Conservation (phyloP, 345 rosid species). For the Viola odorata region DNA sequence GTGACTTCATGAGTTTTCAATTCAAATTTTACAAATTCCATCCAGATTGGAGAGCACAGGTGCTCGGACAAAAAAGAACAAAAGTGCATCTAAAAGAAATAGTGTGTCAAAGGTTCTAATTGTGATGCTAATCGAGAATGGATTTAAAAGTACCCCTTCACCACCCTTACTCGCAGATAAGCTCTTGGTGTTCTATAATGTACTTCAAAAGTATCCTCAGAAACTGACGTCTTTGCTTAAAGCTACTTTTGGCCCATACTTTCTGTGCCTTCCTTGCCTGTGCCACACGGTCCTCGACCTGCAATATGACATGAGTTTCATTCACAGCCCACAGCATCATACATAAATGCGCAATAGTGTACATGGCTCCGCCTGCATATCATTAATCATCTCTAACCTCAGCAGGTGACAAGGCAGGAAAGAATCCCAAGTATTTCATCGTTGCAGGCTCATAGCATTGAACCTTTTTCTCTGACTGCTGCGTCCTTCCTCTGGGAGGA, state of each 20-base stretch:
- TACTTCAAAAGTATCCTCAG: constrained; percentile 85
- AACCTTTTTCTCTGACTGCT: constrained; percentile 75
- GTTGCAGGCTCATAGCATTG: constrained; percentile 99
- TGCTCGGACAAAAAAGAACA: too few relatives aligned
- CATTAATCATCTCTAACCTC: constrained; percentile 51
- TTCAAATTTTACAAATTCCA: too few relatives aligned
- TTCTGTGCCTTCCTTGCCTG: constrained; percentile 93
- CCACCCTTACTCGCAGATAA: constrained; percentile 87
- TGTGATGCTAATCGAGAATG: neutral
- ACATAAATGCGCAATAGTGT: neutral
- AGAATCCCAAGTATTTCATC: constrained; percentile 87
- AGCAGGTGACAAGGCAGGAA: constrained; percentile 54
- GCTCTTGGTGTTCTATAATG: constrained; percentile 85
- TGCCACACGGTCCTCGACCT: constrained; percentile 75
- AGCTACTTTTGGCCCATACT: constrained; percentile 86
- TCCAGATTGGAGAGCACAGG: too few relatives aligned
- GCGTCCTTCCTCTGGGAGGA: constrained; percentile 89
- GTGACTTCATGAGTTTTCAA: too few relatives aligned
- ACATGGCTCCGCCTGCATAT: neutral
- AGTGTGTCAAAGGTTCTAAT: neutral
- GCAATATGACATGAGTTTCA: constrained; percentile 5
- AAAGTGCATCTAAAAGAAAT: too few relatives aligned
- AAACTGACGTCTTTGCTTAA: constrained; percentile 91
- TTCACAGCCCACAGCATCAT: neutral
- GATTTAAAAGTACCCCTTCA: neutral